Conservation (phyloP, 2,329 filamentous ascomycete species). For the Neophaeococcomyces aloes region DNA sequence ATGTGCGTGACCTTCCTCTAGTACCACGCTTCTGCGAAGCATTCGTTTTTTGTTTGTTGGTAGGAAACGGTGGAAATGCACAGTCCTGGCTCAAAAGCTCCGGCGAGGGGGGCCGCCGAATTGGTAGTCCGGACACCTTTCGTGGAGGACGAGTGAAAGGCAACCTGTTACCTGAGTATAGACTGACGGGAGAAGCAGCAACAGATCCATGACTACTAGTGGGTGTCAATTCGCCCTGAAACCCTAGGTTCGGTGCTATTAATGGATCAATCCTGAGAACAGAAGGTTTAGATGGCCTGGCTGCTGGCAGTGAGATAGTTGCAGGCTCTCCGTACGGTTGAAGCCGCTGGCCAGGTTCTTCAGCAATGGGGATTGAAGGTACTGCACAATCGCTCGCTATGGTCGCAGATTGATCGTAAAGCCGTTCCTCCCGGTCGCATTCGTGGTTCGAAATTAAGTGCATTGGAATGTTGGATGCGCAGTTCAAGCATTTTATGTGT, state of each 20-base stretch:
- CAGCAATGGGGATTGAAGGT: not conserved
- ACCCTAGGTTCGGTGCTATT: not conserved
- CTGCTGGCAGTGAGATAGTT: not conserved
- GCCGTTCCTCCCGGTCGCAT: conserved; percentile 42
- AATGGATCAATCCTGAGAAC: conserved; percentile 24
- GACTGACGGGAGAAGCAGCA: conserved; percentile 53
- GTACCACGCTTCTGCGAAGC: not conserved
- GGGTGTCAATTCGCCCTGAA: conserved; percentile 46
- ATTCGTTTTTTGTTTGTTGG: conserved; percentile 24
- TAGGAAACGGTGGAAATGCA: conserved; percentile 45
- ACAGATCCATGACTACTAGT: conserved; percentile 51
- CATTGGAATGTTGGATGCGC: conserved; percentile 67
- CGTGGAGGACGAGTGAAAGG: conserved; percentile 28
- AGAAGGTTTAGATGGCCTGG: not conserved
- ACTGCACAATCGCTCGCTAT: not conserved
- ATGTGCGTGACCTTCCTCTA: not conserved
- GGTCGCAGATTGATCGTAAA: not conserved
- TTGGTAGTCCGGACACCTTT: conserved; percentile 32
- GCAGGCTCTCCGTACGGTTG: not conserved
- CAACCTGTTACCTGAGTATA: conserved; percentile 38
- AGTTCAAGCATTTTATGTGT: conserved; percentile 79
- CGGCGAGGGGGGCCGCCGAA: conserved; percentile 33
- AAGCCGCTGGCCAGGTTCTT: not conserved
- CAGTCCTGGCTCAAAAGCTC: conserved; percentile 41
- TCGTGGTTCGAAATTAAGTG: conserved; percentile 77